Evolutionary conservation across 129 eudicot genomes (phyloP), one percentile per base, ranked within the genome.

Genomic region (Centaurea solstitialis): DNA sequence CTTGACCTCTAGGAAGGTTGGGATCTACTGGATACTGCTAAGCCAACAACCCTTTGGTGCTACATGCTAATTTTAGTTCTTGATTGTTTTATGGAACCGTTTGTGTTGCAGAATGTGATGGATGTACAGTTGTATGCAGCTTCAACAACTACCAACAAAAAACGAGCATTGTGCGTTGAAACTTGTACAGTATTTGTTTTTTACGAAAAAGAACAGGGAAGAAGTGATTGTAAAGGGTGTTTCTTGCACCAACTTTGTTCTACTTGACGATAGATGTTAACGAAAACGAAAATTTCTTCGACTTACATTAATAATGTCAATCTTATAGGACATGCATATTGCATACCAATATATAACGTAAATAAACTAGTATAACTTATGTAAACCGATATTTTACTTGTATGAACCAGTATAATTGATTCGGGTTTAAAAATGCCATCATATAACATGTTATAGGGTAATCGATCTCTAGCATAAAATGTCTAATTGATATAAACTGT

Each of bases 151-250:
- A 74, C 66, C 72, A 38, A 21, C 59, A 22, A 57, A 75, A 65
- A 50, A 53, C 23, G 39, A 26, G 30, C n/a, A 45, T 64, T 8
- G 10, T 68, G 33, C 37, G 35, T 33, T 62, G 59, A 41, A 83
- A 83, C 47, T 20, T 83, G 86, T 83, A 83, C 69, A 83, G 74
- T 38, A 23, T 76, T 71, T 11, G 12, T 71, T 39, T 82, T 38
- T 61, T 62, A 35, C 4, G 4, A 65, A 66, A 39, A 66, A 26
- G 75, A 69, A 68, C 1, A 30, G 40, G 74, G 61, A 57, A 24
- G 40, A 75, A 70, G 40, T 62, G 78, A 43, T 59, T 76, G 82
- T 76, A 76, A 40, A 74, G 84, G 84, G 84, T 79, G 83, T 79
- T 37, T 78, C 40, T 1, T 79, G 28, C 77, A 79, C 77, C 83